Base-by-base conservation (phyloP, 2,329 filamentous ascomycete genomes). In the Fusarium succisae region DNA sequence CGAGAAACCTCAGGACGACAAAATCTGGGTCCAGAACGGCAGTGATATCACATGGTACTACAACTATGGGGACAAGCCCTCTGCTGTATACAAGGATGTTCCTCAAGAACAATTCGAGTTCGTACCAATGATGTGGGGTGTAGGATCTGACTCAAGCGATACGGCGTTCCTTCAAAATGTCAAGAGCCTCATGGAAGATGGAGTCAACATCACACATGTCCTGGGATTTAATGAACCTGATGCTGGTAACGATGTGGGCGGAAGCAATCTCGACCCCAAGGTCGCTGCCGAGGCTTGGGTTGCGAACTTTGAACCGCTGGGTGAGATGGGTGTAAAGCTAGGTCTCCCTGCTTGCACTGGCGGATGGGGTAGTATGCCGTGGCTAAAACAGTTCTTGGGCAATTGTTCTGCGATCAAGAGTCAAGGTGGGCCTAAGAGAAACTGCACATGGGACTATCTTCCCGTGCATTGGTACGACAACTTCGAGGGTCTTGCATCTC, bases 201-300 rank as follows among this genome's bases (percentile, higher is more conserved):
- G 87, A 11, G 81, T 83, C 72, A 91, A 91, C 72, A 90, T 95
- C 77, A 87, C 84, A 18, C 89, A 94, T 76, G 89, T 94, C 6
- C 84, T 96, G n/a, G 88, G 86, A 35, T 95, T 95, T 85, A 96
- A 96, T 82, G 94, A 96, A 79, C 94, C 94, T 1, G 92, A 96
- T 78, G 89, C 88, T 22, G 80, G 84, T 6, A 73, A 77, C 3
- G 76, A 79, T 4, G 87, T 84, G 14, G 92, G 92, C 45, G 93
- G 93, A 8, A 92, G 89, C 72, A 84, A 89, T 72, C 83, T 95
- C 28, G 79, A 85, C 4, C 90, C 92, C 0, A 79, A 84, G 14
- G 80, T 83, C 3, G 94, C 93, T 0, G 94, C 93, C 5, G 80
- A 86, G 59, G 87, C 90, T 13, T 96, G 93, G 93, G 90, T 92